Conservation (phyloP, 306 rosid species). For the Styphnolobium japonicum region DNA sequence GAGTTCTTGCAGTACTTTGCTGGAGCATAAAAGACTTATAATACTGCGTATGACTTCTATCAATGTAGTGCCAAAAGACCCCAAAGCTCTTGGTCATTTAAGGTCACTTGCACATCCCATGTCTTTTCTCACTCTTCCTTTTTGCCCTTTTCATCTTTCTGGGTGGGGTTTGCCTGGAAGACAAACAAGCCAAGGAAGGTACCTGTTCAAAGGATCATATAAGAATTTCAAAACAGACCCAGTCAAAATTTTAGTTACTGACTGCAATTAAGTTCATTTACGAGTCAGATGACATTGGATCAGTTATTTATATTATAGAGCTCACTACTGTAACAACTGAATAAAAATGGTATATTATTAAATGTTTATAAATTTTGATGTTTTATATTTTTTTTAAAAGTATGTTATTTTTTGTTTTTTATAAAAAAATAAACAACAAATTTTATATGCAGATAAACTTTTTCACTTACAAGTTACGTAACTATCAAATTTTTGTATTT, state of each 20-base stretch:
- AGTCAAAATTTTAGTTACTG: conserved; percentile 19
- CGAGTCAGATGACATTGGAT: conserved; percentile 18
- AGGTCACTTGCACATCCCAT: conserved; percentile 24
- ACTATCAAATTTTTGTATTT: background rate
- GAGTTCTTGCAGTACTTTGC: conserved; percentile 33
- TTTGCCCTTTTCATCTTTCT: conserved; percentile 29
- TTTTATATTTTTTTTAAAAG: background rate
- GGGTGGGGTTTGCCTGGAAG: conserved; percentile 22
- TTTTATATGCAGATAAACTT: background rate
- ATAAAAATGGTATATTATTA: background rate
- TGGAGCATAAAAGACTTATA: conserved; percentile 22
- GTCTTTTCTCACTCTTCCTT: conserved; percentile 26
- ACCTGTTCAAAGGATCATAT: conserved; percentile 32
- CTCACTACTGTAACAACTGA: background rate
- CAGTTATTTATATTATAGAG: conserved; percentile 11
- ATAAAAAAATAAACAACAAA: background rate
- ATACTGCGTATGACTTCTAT: conserved; percentile 14
- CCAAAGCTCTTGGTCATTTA: conserved; percentile 6
- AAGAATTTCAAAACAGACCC: background rate
- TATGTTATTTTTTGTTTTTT: background rate
- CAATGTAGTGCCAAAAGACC: conserved; percentile 17
- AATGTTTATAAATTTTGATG: no score
- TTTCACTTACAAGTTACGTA: background rate
- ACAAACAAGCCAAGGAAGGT: conserved; percentile 36
- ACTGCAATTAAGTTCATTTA: conserved; percentile 30